Evolutionary conservation across 2,329 filamentous ascomycete genomes (phyloP), one percentile per base, ranked within the genome.

Genomic region (Cercospora brassicicola): DNA sequence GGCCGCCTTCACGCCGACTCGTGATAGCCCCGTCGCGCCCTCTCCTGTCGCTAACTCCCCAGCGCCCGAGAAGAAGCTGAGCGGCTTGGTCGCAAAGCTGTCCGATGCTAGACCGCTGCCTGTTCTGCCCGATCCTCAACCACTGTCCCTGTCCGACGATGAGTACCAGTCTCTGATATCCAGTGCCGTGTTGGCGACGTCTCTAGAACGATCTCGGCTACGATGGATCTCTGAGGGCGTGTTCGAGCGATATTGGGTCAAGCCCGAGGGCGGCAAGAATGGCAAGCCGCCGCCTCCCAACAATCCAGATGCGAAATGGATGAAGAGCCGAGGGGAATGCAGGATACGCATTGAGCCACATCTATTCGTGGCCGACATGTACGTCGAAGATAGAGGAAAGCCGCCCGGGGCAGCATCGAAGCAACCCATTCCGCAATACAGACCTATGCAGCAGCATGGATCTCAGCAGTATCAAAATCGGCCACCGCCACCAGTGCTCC

Each of bases 271-370:
- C 79, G 86, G 87, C 70, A 91, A 90, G 78, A 88, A 89, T 53
- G 85, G 87, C 20, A 73, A 74, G 2, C 78, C 88, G 26, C 84
- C 86, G 64, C 89, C 78, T 20, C 73, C 74, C 5, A 74, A 75
- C 64, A 79, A 79, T 48, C 76, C 77, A 4, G 76, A 78, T 48
- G 67, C 71, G 30, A 78, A 77, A 64, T 76, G 72, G 69, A 78
- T 78, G 76, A 83, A 79, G 76, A 75, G 89, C 78, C 85, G 92
- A 23, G 92, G 92, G 73, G 87, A 86, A 72, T 89, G 91, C 69
- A 89, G 89, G 36, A 88, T 96, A 69, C 90, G 88, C 23, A 88
- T 94, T 68, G 92, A 94, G 78, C 92, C 92, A 55, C 91, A 95
- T 76, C 87, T 91, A 53, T 88, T 95, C 73, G 90, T 93, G 72